phyloP scores from a whole-genome alignment of 2,329 filamentous ascomycete genomes.

The Uncinocarpus reesii region DNA sequence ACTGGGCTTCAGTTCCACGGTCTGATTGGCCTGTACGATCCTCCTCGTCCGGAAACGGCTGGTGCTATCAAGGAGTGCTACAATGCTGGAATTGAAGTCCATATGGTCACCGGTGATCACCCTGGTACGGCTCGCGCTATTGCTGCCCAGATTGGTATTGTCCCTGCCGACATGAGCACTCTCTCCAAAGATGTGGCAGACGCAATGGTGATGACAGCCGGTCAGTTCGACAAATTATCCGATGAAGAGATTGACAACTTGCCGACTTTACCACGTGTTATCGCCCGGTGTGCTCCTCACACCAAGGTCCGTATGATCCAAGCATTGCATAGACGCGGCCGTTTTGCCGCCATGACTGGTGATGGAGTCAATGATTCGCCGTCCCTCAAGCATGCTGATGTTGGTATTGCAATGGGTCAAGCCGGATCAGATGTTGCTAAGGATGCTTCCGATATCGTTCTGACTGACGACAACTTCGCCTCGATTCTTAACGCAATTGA shows the following conservation, averaged over 20 bases:
- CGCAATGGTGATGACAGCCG: conserved; percentile 62
- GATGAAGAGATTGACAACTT: conserved; percentile 60
- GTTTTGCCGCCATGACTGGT: conserved; percentile 78
- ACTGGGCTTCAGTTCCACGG: conserved; percentile 61
- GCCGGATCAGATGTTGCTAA: conserved; percentile 78
- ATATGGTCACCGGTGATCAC: conserved; percentile 80
- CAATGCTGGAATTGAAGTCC: conserved; percentile 63
- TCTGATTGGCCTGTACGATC: conserved; percentile 78
- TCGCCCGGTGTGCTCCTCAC: conserved; percentile 49
- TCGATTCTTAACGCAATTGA: conserved; percentile 75
- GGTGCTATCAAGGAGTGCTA: conserved; percentile 60
- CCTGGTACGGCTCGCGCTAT: conserved; percentile 69
- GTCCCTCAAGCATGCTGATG: conserved; percentile 68
- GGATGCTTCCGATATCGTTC: conserved; percentile 47
- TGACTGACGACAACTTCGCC: conserved; percentile 48
- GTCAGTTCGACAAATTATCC: conserved; percentile 65
- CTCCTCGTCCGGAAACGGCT: conserved; percentile 70
- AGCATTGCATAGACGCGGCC: conserved; percentile 44
- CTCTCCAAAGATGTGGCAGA: conserved; percentile 54
- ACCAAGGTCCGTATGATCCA: conserved; percentile 84
- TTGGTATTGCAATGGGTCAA: conserved; percentile 78
- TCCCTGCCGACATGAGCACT: conserved; percentile 52
- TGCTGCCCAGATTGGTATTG: conserved; percentile 66
- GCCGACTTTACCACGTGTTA: conserved; percentile 47
- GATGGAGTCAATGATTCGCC: conserved; percentile 84